Base-by-base conservation (phyloP, 805 yeast species). In the Yamadazyma akitaensis region DNA sequence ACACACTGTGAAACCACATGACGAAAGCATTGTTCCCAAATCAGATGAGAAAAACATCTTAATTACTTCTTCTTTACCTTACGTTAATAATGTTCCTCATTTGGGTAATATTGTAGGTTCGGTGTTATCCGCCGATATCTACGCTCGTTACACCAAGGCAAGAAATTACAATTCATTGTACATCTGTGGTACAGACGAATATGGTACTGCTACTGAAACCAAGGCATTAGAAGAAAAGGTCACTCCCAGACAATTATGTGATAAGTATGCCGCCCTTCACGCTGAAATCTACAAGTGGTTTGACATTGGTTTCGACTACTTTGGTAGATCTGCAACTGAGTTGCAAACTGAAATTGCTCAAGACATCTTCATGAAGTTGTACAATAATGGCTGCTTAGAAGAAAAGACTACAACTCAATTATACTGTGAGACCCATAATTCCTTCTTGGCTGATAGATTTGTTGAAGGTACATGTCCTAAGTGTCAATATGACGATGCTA, bases 121-220 rank as follows among this genome's bases (percentile, higher is more conserved):
- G 28, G 97, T 92, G 33, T 77, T 94, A 53, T 81, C 90, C 49
- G 99, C 99, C 30, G 99, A 94, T 71, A 88, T 92, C 52, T 94
- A 80, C 68, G 78, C 97, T 46, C 82, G 98, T 62, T 94, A 88
- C 67, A 81, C 87, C 64, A 91, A 90, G 67, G 83, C 85, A 58
- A 82, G 97, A 74, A 87, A 89, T 66, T 84, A 85, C 71, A 94
- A 91, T 65, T 76, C 96, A 17, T 72, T 94, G 53, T 94, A 73
- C 61, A 70, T 94, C 47, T 90, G 99, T 69, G 99, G 99, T 71
- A 94, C 99, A 33, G 99, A 94, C 65, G 99, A 94, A 71, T 94
- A 94, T 64, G 99, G 99, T 64, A 94, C 99, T 48, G 99, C 99
- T 40, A 94, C 99, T 13, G 99, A 94, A 68, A 94, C 99, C 25